Conservation (phyloP, 352 stramenopile species). For the Phytophthora multivora region DNA sequence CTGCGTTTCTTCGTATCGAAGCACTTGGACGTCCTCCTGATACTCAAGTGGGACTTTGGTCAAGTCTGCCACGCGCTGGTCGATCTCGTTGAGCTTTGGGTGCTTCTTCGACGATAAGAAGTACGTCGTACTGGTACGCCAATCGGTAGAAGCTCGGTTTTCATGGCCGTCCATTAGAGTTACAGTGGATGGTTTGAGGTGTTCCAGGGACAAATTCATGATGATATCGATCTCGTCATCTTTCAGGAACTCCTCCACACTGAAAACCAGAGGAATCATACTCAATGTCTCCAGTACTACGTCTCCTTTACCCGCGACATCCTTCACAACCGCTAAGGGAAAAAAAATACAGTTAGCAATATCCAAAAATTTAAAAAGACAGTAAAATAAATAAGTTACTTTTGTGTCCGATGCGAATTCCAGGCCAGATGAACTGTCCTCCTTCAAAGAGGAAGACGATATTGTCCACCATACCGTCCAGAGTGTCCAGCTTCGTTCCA, state of each 20-base stretch:
- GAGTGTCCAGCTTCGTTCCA: slow-evolving; percentile 43
- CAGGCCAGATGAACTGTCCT: slow-evolving; percentile 80
- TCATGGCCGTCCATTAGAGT: slow-evolving; percentile 71
- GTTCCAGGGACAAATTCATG: slow-evolving; percentile 66
- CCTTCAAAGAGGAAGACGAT: slow-evolving; percentile 82
- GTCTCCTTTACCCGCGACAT: slow-evolving; percentile 53
- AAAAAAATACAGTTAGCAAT: neutral
- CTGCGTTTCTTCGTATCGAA: slow-evolving; percentile 75
- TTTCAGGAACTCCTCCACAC: slow-evolving; percentile 77
- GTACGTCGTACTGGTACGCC: slow-evolving; percentile 84
- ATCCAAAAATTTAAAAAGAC: neutral
- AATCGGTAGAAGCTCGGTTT: slow-evolving; percentile 67
- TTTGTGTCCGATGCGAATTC: slow-evolving; percentile 68
- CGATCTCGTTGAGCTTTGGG: slow-evolving; percentile 54
- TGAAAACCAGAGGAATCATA: slow-evolving; percentile 71
- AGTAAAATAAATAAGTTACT: slow-evolving; percentile 31
- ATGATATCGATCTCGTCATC: slow-evolving; percentile 85
- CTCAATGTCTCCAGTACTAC: slow-evolving; percentile 67
- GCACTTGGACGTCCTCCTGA: slow-evolving; percentile 76
- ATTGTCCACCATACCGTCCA: slow-evolving; percentile 45
- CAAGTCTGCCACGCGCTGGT: slow-evolving; percentile 62
- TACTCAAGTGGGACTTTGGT: slow-evolving; percentile 63
- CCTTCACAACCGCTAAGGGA: slow-evolving; percentile 44
- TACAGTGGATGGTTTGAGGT: slow-evolving; percentile 68
- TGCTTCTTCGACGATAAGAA: slow-evolving; percentile 62